Percentiles rank a stretch among this genome's conserved stretches.
Evolutionary conservation across 2,329 filamentous ascomycete species (phyloP).

Genomic region (Periglandula ipomoeae): DNA sequence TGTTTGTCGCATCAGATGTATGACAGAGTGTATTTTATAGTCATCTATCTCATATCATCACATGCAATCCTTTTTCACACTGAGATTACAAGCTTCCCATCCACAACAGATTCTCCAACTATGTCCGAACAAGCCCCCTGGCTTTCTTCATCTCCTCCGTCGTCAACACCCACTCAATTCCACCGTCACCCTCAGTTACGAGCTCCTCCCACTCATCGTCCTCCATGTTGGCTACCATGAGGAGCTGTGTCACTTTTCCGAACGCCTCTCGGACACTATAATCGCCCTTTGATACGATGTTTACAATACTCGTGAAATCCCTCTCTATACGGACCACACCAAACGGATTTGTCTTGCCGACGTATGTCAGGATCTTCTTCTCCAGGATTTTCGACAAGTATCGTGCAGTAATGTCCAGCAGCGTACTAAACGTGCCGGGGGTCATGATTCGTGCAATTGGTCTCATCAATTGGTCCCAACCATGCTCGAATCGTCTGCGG

Average conservation of each 20-base stretch:
- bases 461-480: conserved; percentile 78
- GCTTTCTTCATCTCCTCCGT: conserved; percentile 66
- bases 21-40: too few relatives aligned
- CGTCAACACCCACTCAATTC: conserved; percentile 62
- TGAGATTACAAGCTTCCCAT: too few relatives aligned
- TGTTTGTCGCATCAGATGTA: too few relatives aligned
- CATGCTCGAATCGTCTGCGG: conserved; percentile 67
- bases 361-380: conserved; percentile 75
- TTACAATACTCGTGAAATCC: conserved; percentile 69
- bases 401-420: conserved; percentile 64
- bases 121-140: conserved; percentile 50
- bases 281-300: conserved; percentile 56
- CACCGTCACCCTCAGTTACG: conserved; percentile 43
- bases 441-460: conserved; percentile 83
- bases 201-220: conserved; percentile 91
- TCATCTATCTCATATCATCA: too few relatives aligned
- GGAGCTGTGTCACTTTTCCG: conserved; percentile 66
- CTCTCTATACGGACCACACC: conserved; percentile 78
- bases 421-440: conserved; percentile 60
- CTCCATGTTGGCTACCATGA: conserved; percentile 87
- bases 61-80: too few relatives aligned
- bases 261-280: conserved; percentile 75
- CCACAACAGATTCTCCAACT: too few relatives aligned
- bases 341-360: conserved; percentile 69
- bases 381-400: conserved; percentile 75